Conservation (phyloP, 192 early-diverging fungal species). For the Backusella circina region DNA sequence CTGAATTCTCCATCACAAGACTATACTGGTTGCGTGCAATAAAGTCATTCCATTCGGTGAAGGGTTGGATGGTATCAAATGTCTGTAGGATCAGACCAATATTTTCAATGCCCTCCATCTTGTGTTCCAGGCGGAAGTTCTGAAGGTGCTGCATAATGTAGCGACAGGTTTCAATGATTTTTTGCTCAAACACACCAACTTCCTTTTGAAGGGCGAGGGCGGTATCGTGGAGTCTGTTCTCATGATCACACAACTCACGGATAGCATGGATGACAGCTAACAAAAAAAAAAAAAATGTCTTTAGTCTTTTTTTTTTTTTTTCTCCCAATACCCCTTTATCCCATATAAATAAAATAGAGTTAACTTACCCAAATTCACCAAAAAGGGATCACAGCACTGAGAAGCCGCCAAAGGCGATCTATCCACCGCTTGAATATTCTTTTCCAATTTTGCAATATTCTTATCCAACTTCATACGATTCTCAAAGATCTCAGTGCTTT, state of each 20-base stretch:
- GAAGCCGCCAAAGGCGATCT: neutral
- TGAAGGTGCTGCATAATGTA: conserved; percentile 17
- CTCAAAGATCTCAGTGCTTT: conserved; percentile 8
- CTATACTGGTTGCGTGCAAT: conserved; percentile 29
- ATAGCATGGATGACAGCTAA: conserved; percentile 9
- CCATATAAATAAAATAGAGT: too few species aligned
- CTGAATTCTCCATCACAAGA: conserved; percentile 37
- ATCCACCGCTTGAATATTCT: neutral
- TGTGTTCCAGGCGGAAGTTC: conserved; percentile 13
- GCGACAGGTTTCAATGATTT: conserved; percentile 15
- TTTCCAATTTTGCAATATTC: conserved; percentile 4
- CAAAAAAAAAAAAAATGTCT: too few species aligned
- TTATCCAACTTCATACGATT: conserved; percentile 12
- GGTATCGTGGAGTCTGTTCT: conserved; percentile 31
- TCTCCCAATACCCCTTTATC: too few species aligned
- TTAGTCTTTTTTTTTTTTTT: too few species aligned
- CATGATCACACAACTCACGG: conserved; percentile 15
- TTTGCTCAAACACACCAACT: conserved; percentile 22
- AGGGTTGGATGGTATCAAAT: conserved; percentile 33
- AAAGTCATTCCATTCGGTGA: conserved; percentile 43
- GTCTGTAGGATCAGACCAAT: conserved; percentile 10
- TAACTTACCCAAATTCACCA: conserved; percentile 11
- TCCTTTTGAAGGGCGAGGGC: conserved; percentile 27
- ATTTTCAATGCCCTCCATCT: conserved; percentile 8
- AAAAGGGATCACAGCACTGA: conserved; percentile 13